phyloP scores from a whole-genome alignment of 345 rosid genomes.

The Passiflora organensis region DNA sequence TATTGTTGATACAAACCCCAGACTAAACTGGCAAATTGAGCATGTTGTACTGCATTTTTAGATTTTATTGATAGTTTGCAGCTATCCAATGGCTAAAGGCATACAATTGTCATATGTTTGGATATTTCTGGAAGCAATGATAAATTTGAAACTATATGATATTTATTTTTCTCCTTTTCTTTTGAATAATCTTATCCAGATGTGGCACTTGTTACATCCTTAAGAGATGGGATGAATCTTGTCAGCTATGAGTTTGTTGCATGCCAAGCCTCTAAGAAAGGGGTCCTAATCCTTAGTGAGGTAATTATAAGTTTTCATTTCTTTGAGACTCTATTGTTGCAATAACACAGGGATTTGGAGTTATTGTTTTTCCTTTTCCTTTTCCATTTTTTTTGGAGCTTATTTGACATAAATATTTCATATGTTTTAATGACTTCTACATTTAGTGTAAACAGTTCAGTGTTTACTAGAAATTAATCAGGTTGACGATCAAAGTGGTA shows the following conservation, averaged over 20 bases:
- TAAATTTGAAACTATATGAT: neutral
- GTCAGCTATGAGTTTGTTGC: slow-evolving; percentile 64
- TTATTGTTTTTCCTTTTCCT: neutral
- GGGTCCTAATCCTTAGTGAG: slow-evolving; percentile 60
- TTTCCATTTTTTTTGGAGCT: neutral
- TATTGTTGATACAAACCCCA: no score
- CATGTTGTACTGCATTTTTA: no score
- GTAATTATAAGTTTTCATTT: slow-evolving; percentile 17
- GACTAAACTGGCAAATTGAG: no score
- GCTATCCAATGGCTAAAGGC: no score
- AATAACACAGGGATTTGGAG: neutral
- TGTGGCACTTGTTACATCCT: slow-evolving; percentile 57
- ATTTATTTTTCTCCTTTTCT: neutral
- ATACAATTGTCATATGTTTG: no score
- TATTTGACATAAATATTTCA: no score
- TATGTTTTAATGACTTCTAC: neutral
- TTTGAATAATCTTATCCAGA: slow-evolving; percentile 24
- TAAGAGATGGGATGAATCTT: slow-evolving; percentile 61
- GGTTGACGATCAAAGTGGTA: neutral
- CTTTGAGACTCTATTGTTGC: neutral
- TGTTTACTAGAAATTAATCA: neutral
- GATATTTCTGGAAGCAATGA: neutral
- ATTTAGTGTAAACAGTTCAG: neutral
- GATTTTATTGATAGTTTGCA: no score
- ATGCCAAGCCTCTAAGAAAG: slow-evolving; percentile 61